These are phyloP conservation scores for Phallus indusiatus DNA, from an alignment of 768 basidiomycete species.

Conservation along the genomic window DNA sequence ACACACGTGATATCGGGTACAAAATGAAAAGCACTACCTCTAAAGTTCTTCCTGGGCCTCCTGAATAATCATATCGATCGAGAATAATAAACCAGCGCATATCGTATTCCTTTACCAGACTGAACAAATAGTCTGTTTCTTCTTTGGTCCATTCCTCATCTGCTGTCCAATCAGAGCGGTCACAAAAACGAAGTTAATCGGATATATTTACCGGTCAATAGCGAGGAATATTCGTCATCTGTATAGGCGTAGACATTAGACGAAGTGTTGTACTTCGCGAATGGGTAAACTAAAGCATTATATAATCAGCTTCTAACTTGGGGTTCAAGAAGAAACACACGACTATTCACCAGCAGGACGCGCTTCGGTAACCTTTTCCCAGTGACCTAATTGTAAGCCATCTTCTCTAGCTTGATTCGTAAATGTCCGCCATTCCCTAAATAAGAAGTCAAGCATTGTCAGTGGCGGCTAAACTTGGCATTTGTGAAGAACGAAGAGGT, in stretches of 20 bases:
- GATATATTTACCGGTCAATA: conserved; percentile 52
- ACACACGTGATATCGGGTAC: conserved; percentile 1
- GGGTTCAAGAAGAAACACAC: neutral
- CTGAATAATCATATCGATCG: conserved; percentile 77
- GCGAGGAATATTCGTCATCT: conserved; percentile 78
- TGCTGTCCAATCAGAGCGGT: conserved; percentile 18
- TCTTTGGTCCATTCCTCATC: conserved; percentile 86
- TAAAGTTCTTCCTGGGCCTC: conserved; percentile 44
- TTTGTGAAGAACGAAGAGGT: too few species aligned
- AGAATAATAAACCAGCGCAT: conserved; percentile 81
- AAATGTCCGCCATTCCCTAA: conserved; percentile 73
- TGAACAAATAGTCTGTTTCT: conserved; percentile 90
- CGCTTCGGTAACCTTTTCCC: conserved; percentile 60
- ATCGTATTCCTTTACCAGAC: conserved; percentile 72
- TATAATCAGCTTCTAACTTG: conserved; percentile 17
- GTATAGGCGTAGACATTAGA: conserved; percentile 61
- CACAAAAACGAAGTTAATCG: neutral
- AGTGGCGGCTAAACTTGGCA: too few species aligned
- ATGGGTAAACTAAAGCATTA: conserved; percentile 79
- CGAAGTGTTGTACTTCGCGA: conserved; percentile 74
- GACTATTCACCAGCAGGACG: conserved; percentile 40
- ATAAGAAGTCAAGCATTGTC: neutral
- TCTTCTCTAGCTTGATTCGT: conserved; percentile 63
- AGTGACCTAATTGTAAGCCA: conserved; percentile 66
- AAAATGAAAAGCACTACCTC: conserved; percentile 65